Percentiles rank a stretch among this genome's conserved stretches.
These are phyloP conservation scores for Erigeron philadelphicus DNA, from an alignment of 140 eudicot genomes.

Conservation along the genomic window DNA sequence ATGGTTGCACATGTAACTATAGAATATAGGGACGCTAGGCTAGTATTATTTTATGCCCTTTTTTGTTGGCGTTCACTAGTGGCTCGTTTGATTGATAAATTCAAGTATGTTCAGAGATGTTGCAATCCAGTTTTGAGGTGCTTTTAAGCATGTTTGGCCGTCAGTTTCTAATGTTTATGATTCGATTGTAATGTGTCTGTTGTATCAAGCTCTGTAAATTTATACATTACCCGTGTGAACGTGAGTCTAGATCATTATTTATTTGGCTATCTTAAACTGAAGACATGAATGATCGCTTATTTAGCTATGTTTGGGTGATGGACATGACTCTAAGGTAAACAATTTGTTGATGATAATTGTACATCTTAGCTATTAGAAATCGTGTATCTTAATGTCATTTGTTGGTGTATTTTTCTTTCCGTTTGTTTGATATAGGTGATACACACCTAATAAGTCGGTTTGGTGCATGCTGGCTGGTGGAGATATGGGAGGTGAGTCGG, in stretches of 20 bases:
- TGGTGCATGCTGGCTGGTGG: no score
- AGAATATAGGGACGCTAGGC: not conserved
- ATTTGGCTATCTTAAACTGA: not conserved
- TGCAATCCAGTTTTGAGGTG: not conserved
- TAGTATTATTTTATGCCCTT: not conserved
- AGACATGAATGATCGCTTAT: no score
- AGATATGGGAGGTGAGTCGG: no score
- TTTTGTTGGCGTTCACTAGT: conserved; percentile 15
- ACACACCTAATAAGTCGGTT: no score
- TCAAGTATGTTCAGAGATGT: not conserved
- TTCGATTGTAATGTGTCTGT: not conserved
- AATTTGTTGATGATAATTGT: no score
- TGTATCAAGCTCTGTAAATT: not conserved
- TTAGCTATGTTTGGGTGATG: no score
- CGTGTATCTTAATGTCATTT: no score
- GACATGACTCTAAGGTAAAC: no score
- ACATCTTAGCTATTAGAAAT: no score
- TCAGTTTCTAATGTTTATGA: not conserved
- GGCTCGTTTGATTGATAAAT: not conserved
- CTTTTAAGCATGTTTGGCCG: not conserved
- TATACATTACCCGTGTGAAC: not conserved
- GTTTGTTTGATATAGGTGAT: no score
- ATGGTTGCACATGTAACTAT: conserved; percentile 15
- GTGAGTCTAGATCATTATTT: not conserved
- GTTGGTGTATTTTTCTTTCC: no score